These are phyloP conservation scores for Acer yangbiense DNA, from an alignment of 345 rosid species.

Conservation along the genomic window DNA sequence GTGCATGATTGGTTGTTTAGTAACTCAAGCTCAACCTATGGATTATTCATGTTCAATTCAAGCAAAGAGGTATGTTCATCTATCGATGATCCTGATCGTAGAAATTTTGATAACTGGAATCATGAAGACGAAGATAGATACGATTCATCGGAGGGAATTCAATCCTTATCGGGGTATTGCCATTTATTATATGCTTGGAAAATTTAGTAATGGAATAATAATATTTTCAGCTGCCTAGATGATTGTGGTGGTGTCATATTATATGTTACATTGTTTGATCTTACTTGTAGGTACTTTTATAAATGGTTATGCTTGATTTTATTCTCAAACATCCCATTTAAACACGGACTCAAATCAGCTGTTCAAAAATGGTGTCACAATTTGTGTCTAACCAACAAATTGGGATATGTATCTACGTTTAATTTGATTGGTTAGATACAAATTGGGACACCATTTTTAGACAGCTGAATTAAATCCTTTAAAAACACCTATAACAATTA, in stretches of 20 bases:
- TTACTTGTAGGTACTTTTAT: neutral
- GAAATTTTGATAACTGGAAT: neutral
- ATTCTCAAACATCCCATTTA: neutral
- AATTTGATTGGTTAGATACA: no score
- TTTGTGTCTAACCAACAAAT: no score
- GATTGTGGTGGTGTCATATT: neutral
- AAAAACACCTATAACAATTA: no score
- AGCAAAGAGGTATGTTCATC: slow-evolving; percentile 9
- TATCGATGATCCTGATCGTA: slow-evolving; percentile 3
- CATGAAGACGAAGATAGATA: slow-evolving; percentile 12
- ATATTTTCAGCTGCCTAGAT: neutral
- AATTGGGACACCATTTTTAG: no score
- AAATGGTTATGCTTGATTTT: neutral
- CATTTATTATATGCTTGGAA: slow-evolving; percentile 71
- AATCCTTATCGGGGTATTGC: slow-evolving; percentile 41
- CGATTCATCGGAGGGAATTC: slow-evolving; percentile 20
- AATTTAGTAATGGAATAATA: slow-evolving; percentile 8
- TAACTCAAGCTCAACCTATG: slow-evolving; percentile 43
- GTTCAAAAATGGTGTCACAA: no score
- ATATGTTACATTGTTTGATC: neutral
- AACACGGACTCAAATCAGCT: no score
- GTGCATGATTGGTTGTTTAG: slow-evolving; percentile 77
- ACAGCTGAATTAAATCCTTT: no score
- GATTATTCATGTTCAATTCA: slow-evolving; percentile 60
- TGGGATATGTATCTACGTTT: no score